A percentile compares a stretch with the other conserved stretches of the same genome.
These are phyloP conservation scores for Claviceps pazoutovae DNA, from an alignment of 2,329 filamentous ascomycete genomes.

Conservation along the genomic window DNA sequence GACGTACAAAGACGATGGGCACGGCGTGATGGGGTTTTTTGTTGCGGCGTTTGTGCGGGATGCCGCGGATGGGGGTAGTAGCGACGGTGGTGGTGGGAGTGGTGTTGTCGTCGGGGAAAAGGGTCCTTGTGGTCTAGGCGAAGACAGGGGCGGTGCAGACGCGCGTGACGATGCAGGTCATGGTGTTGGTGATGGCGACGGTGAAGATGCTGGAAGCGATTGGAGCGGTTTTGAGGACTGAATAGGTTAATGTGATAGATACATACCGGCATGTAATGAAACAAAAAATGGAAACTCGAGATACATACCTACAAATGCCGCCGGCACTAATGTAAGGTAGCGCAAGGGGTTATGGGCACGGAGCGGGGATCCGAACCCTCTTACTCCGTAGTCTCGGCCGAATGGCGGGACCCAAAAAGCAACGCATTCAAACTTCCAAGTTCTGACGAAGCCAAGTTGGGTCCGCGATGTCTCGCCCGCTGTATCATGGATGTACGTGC, in stretches of 20 bases:
- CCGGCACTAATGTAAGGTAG: too few species aligned
- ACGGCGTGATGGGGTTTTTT: constrained; percentile 91
- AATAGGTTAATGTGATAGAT: not conserved
- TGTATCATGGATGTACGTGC: too few species aligned
- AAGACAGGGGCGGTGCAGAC: constrained; percentile 34
- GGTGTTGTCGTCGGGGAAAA: constrained; percentile 19
- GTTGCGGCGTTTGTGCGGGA: constrained; percentile 63
- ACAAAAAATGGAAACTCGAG: too few species aligned
- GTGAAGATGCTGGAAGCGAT: constrained; percentile 8
- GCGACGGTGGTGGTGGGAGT: not conserved
- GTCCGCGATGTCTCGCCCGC: too few species aligned
- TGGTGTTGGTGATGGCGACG: constrained; percentile 21
- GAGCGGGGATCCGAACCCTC: too few species aligned
- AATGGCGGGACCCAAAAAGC: too few species aligned
- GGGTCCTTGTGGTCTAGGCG: constrained; percentile 40
- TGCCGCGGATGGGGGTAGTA: not conserved
- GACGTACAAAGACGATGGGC: constrained; percentile 65
- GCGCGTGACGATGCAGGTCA: constrained; percentile 22
- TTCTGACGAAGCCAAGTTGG: too few species aligned
- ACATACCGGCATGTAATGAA: too few species aligned
- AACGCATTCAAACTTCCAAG: too few species aligned
- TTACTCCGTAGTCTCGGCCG: too few species aligned
- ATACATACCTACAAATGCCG: too few species aligned
- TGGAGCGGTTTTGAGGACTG: constrained; percentile 9
- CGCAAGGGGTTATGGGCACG: too few species aligned